Conservation (phyloP, 495 filamentous ascomycete species). For the Penicillium argentinense region DNA sequence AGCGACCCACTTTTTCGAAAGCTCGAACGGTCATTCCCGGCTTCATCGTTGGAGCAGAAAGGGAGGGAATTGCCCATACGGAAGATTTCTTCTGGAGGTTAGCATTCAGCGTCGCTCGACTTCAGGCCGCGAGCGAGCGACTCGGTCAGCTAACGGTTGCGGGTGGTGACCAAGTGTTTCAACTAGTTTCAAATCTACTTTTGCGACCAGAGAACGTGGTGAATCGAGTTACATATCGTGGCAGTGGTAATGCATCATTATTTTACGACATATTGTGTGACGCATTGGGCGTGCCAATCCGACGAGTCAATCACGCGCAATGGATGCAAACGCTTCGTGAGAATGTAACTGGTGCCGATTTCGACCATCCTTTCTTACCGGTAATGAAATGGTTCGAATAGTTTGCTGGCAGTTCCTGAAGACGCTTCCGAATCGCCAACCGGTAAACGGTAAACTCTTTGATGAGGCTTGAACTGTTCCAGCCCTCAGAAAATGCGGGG, state of each 20-base stretch:
- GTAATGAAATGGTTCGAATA: slow-evolving; percentile 15
- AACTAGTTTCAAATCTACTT: background rate
- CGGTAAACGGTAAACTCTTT: too few relatives aligned
- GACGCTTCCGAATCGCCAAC: too few relatives aligned
- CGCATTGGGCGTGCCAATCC: background rate
- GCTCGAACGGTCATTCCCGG: slow-evolving; percentile 25
- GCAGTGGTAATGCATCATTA: background rate
- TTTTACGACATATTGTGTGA: background rate
- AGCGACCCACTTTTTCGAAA: background rate
- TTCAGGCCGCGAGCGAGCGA: background rate
- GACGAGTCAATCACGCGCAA: background rate
- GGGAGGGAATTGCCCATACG: slow-evolving; percentile 17
- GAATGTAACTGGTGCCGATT: background rate
- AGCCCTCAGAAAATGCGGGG: too few relatives aligned
- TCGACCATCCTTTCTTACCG: slow-evolving; percentile 11
- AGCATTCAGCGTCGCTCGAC: slow-evolving; percentile 8
- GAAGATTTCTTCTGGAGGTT: slow-evolving; percentile 30
- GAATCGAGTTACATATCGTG: background rate
- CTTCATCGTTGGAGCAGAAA: slow-evolving; percentile 25
- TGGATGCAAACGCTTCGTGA: slow-evolving; percentile 4
- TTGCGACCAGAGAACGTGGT: background rate
- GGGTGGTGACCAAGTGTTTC: slow-evolving; percentile 10
- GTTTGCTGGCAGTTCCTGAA: slow-evolving; percentile 10
- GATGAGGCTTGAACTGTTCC: too few relatives aligned
- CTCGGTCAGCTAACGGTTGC: slow-evolving; percentile 5